Conservation (phyloP, 2,329 filamentous ascomycete species). For the Pseudogymnoascus sp. region DNA sequence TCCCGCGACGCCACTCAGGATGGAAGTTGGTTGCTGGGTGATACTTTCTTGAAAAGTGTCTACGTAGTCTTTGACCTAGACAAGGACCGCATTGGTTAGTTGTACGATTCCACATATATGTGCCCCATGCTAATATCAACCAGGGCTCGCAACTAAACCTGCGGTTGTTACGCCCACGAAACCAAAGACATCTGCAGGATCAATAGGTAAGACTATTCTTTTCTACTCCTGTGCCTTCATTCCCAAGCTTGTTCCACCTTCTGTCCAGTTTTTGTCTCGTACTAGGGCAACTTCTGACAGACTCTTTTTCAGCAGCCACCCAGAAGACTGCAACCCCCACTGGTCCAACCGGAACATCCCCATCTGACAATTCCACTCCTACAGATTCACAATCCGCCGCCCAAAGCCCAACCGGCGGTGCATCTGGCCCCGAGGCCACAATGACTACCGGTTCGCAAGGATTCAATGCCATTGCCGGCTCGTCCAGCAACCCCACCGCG, state of each 20-base stretch:
- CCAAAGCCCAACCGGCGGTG: background rate
- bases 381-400: background rate
- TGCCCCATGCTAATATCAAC: conserved; percentile 11
- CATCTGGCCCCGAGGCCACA: background rate
- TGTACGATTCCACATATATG: background rate
- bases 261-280: conserved; percentile 1
- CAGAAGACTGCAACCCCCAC: background rate
- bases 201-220: conserved; percentile 6
- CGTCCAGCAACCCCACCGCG: background rate
- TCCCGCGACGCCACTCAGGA: conserved; percentile 58
- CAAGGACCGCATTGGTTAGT: conserved; percentile 52
- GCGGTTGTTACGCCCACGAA: conserved; percentile 10
- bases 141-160: conserved; percentile 21
- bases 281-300: conserved; percentile 2
- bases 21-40: conserved; percentile 70
- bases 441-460: background rate
- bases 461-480: background rate
- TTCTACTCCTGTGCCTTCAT: background rate
- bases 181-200: conserved; percentile 12
- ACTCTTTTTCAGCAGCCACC: background rate
- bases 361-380: background rate
- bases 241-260: background rate
- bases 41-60: conserved; percentile 83
- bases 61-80: conserved; percentile 81
- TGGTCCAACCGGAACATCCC: background rate